Evolutionary conservation across 768 basidiomycete genomes (phyloP), one percentile per base, ranked within the genome.

Genomic region (Collybiopsis luxurians): DNA sequence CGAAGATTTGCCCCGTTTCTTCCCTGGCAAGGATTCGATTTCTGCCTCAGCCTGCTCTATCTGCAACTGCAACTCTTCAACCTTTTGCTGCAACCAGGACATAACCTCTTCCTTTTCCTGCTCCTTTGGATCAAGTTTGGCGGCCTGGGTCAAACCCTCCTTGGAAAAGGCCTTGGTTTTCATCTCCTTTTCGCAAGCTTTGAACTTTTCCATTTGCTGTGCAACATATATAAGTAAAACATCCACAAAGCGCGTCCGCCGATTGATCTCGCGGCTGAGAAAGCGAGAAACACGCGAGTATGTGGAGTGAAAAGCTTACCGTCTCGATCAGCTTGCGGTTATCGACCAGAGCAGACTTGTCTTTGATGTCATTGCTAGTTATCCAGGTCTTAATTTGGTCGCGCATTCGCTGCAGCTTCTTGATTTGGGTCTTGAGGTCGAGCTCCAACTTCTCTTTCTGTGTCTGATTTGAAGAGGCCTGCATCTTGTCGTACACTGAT

Each of bases 191-290:
- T 99, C 97, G 75, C 95, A 95, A 23, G 96, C 96, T 67, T 99
- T 99, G 85, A 99, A 99, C 70, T 94, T 95, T 78, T 99, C 97
- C 97, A 99, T 99, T 98, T 98, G 97, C 97, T 98, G 42, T 30
- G 31, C 4, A 10, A 27, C 3, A 17, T 2, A n/a, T n/a, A 45
- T 38, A 34, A 40, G 48, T 4, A 49, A 19, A n/a, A 21, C 19
- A 36, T 9, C 28, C 5, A 40, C 38, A 24, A 15, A 53, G 11
- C 51, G 51, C 40, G 51, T 49, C 48, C 28, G 28, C 4, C 27
- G 23, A 47, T n/a, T 66, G 39, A 64, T 65, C 56, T 61, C 17
- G 57, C 53, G 61, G 61, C 63, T 60, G 61, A 61, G 61, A 58
- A 56, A 39, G 62, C 53, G 55, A 48, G 57, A 66, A 53, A 62